Conservation (phyloP, 2,329 filamentous ascomycete genomes). For the Xylaria sp. region DNA sequence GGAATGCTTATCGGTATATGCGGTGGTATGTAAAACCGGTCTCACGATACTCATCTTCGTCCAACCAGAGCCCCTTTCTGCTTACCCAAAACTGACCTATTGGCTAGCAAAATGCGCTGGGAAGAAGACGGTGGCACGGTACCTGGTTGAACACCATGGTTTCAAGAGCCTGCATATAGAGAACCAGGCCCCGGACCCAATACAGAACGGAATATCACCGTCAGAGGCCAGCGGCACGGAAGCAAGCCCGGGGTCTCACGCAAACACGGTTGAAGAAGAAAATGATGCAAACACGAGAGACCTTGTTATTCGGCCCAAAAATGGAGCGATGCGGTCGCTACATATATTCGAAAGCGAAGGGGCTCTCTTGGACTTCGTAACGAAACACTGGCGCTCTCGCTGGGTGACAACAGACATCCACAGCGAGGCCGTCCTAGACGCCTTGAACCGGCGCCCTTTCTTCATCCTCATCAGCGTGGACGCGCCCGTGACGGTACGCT, state of each 20-base stretch:
- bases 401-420: constrained; percentile 89
- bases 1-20: constrained; percentile 76
- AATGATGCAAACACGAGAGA: background rate
- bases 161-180: constrained; percentile 75
- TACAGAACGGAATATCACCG: background rate
- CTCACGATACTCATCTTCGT: background rate
- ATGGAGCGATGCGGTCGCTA: constrained; percentile 16
- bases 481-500: constrained; percentile 83
- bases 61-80: background rate
- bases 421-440: constrained; percentile 74
- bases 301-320: constrained; percentile 3
- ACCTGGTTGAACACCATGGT: constrained; percentile 81
- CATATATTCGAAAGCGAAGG: constrained; percentile 65
- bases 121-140: constrained; percentile 87
- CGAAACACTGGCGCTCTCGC: constrained; percentile 77
- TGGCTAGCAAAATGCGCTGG: constrained; percentile 80
- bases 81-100: constrained; percentile 17
- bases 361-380: constrained; percentile 82
- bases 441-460: constrained; percentile 80
- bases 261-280: background rate
- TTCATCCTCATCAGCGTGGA: constrained; percentile 93
- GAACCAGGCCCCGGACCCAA: background rate
- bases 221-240: constrained; percentile 1
- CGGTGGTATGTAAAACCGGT: constrained; percentile 58
- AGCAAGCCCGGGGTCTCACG: background rate